phyloP scores from a whole-genome alignment of 1,284 basidiomycete genomes.

The Tilletia horrida region DNA sequence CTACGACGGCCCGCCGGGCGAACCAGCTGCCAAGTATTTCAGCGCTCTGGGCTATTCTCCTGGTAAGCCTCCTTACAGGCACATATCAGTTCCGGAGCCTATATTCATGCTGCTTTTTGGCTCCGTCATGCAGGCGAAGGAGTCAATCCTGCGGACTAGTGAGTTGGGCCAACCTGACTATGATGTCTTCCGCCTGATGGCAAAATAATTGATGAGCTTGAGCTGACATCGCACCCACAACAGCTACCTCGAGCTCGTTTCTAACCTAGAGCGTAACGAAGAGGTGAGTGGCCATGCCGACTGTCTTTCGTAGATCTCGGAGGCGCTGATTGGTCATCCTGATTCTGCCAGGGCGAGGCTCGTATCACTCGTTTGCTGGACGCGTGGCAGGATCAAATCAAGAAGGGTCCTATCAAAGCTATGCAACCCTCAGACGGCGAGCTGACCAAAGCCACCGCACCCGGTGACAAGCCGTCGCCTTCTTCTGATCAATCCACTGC shows the following conservation, averaged over 20 bases:
- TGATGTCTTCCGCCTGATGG: too few relatives aligned
- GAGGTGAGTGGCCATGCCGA: constrained; percentile 14
- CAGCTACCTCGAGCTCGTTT: constrained; percentile 24
- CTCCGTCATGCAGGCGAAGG: background rate
- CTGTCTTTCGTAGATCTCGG: too few relatives aligned
- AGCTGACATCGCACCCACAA: too few relatives aligned
- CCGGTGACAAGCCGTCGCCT: constrained; percentile 21
- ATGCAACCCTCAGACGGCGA: background rate
- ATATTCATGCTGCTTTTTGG: too few relatives aligned
- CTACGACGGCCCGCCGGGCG: constrained; percentile 24
- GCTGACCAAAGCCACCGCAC: constrained; percentile 18
- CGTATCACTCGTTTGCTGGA: constrained; percentile 31
- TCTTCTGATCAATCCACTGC: too few relatives aligned
- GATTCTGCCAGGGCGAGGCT: constrained; percentile 20
- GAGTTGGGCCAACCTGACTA: background rate
- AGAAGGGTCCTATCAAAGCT: background rate
- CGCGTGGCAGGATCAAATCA: constrained; percentile 28
- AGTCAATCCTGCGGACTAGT: constrained; percentile 24
- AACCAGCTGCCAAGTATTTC: constrained; percentile 18
- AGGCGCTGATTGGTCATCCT: too few relatives aligned
- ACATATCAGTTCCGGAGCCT: too few relatives aligned
- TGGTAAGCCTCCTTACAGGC: background rate
- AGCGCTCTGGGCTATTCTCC: constrained; percentile 13
- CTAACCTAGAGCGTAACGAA: constrained; percentile 38
- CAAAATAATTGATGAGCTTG: too few relatives aligned